Percentiles rank a stretch among this genome's conserved stretches.
These are phyloP conservation scores for Apostasia ramifera DNA, from an alignment of 106 monocot species.

Conservation along the genomic window DNA sequence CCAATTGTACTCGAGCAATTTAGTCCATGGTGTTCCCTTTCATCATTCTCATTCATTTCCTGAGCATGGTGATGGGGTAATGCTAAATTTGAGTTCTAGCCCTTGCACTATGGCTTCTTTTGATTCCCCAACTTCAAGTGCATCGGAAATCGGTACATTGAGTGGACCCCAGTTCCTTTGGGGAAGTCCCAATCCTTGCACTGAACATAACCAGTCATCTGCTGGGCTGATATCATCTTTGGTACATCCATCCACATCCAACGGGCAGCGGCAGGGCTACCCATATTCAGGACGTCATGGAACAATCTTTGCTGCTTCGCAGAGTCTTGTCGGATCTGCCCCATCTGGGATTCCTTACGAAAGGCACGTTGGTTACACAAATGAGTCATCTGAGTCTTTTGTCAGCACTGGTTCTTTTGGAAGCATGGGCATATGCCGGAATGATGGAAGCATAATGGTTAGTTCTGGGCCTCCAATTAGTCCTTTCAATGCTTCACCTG, in stretches of 20 bases:
- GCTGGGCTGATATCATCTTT: conserved; percentile 22
- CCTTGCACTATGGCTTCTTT: conserved; percentile 30
- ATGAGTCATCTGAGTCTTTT: conserved; percentile 46
- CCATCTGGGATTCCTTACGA: conserved; percentile 66
- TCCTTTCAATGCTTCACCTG: conserved; percentile 21
- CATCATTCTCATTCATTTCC: conserved; percentile 59
- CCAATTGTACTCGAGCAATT: conserved; percentile 8
- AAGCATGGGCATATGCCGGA: conserved; percentile 23
- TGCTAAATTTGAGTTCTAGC: conserved; percentile 25
- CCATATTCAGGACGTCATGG: conserved; percentile 32
- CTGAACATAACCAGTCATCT: conserved; percentile 33
- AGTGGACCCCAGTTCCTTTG: conserved; percentile 67
- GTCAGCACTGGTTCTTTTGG: conserved; percentile 32
- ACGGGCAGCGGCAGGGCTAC: conserved; percentile 27
- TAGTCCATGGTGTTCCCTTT: conserved; percentile 19
- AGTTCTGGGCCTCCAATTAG: conserved; percentile 23
- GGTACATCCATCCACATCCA: conserved; percentile 32
- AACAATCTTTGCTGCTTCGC: conserved; percentile 29
- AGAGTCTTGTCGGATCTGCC: conserved; percentile 67
- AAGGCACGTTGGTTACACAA: conserved; percentile 35
- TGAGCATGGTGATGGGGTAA: conserved; percentile 31
- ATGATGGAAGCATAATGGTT: conserved; percentile 36
- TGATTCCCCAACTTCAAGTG: conserved; percentile 26
- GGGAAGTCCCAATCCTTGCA: conserved; percentile 41
- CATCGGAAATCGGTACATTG: conserved; percentile 42